A percentile compares a stretch with the other conserved stretches of the same genome.
Conservation (phyloP, 1,139 yeast species). For the Pichia terricola region DNA sequence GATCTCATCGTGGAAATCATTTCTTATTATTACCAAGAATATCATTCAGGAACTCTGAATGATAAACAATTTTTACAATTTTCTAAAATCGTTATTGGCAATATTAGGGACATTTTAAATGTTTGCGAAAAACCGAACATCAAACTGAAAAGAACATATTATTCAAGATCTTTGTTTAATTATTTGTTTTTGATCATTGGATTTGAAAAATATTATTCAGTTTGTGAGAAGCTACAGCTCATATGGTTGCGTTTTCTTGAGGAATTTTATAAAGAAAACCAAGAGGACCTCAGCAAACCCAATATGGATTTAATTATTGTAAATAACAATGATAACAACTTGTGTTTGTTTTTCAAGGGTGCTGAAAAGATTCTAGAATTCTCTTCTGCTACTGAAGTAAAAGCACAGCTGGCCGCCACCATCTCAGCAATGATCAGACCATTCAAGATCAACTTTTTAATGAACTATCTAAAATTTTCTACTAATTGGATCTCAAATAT, state of each 20-base stretch:
- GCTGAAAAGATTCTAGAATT: slow-evolving; percentile 11
- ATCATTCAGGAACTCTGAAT: not conserved
- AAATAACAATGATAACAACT: slow-evolving; percentile 21
- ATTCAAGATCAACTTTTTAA: slow-evolving; percentile 18
- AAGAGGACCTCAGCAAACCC: slow-evolving; percentile 14
- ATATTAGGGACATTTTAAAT: slow-evolving; percentile 18
- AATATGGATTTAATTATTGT: slow-evolving; percentile 24
- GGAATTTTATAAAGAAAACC: slow-evolving; percentile 12
- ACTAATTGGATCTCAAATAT: slow-evolving; percentile 15
- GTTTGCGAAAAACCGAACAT: slow-evolving; percentile 16
- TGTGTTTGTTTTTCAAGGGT: slow-evolving; percentile 21
- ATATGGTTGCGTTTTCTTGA: slow-evolving; percentile 19
- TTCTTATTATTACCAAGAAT: slow-evolving; percentile 13
- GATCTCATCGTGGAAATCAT: slow-evolving; percentile 57
- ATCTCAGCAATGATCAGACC: slow-evolving; percentile 9
- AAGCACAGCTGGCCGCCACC: slow-evolving; percentile 11
- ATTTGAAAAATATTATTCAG: slow-evolving; percentile 16
- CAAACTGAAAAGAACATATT: slow-evolving; percentile 18
- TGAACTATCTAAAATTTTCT: slow-evolving; percentile 17
- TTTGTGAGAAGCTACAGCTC: slow-evolving; percentile 13
- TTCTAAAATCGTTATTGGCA: slow-evolving; percentile 15
- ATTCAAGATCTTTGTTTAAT: slow-evolving; percentile 16
- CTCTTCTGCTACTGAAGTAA: slow-evolving; percentile 9
- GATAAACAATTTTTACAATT: slow-evolving; percentile 10
- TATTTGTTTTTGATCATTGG: slow-evolving; percentile 19